Evolutionary conservation across 495 filamentous ascomycete species (phyloP), one percentile per base, ranked within the genome.

Genomic region (Aspergillus mulundensis): DNA sequence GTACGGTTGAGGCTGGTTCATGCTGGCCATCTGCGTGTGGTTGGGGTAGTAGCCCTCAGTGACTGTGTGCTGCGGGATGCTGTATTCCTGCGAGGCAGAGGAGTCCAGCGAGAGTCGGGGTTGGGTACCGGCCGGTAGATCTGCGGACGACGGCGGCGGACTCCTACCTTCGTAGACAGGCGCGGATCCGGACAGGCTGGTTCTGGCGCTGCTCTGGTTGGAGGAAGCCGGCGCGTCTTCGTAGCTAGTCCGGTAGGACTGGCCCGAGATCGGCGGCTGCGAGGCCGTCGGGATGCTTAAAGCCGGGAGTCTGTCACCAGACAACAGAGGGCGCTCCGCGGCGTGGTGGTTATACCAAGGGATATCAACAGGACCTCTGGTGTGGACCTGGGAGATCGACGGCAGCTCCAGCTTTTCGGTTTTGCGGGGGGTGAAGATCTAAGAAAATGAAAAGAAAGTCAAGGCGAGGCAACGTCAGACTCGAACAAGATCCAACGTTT

Each of bases 371-470:
- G 84, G 81, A 80, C 87, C 90, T 86, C 91, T 88, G 84, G 86
- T 84, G 73, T 90, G 88, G 82, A 90, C 84, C 81, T 91, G 88
- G 70, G 90, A 87, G 66, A 93, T 87, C 80, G 90, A 88, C 73
- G 92, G 90, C 77, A 94, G 87, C 91, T 95, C 92, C 92, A 97
- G 92, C 81, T 95, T 97, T 88, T 82, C 91, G 91, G 86, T 90
- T 77, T 28, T 28, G 25, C 25, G 25, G 83, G 82, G 68, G 68
- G 57, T 61, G 67, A 69, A 69, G 69, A 64, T 74, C 69, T 66
- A 64, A 72, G 62, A 64, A 66, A 60, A 10, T 11, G 55, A 61
- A 34, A 48, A 54, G 44, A 55, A 49, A 24, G 43, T 16, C 24
- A 36, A 42, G 30, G 28, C 15, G 38, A 14, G 28, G 55, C 40